Evolutionary conservation across 768 basidiomycete species (phyloP).

Genomic region (Mycena polygramma): DNA sequence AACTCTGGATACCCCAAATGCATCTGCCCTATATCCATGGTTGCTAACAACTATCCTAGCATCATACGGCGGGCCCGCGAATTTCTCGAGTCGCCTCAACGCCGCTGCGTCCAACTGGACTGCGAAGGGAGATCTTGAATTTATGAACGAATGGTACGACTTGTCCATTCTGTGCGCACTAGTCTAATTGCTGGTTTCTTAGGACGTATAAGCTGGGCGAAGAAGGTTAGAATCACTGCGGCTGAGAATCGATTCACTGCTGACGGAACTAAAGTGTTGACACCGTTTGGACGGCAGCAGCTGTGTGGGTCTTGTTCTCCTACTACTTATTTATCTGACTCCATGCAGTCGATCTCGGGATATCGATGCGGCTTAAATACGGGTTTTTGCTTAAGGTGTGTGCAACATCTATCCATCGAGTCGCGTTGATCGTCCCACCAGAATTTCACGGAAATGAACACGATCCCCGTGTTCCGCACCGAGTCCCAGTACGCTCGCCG

Average conservation of each 20-base stretch:
- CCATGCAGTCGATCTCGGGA: constrained; percentile 69
- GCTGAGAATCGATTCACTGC: constrained; percentile 17
- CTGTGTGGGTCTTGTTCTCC: constrained; percentile 65
- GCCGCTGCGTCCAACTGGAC: constrained; percentile 69
- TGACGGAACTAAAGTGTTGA: constrained; percentile 67
- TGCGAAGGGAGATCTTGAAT: constrained; percentile 73
- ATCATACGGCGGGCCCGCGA: constrained; percentile 72
- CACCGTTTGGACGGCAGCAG: constrained; percentile 92
- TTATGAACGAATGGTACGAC: constrained; percentile 86
- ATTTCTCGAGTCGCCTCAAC: constrained; percentile 69
- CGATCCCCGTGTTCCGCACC: constrained; percentile 83
- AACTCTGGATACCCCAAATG: too few relatives aligned
- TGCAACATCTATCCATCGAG: too few relatives aligned
- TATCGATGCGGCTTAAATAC: constrained; percentile 83
- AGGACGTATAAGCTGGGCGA: constrained; percentile 94
- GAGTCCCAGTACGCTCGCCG: constrained; percentile 71
- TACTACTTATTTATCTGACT: not conserved
- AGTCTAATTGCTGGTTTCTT: constrained; percentile 5
- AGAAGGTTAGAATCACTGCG: constrained; percentile 70
- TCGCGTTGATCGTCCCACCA: constrained; percentile 40
- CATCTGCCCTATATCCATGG: too few relatives aligned
- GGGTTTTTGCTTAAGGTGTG: constrained; percentile 77
- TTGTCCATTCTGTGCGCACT: constrained; percentile 16
- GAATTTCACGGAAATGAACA: constrained; percentile 72
- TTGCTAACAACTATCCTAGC: too few relatives aligned